Evolutionary conservation across 1,284 basidiomycete genomes (phyloP), one percentile per base, ranked within the genome.

Genomic region (Stygiomarasmius scandens): DNA sequence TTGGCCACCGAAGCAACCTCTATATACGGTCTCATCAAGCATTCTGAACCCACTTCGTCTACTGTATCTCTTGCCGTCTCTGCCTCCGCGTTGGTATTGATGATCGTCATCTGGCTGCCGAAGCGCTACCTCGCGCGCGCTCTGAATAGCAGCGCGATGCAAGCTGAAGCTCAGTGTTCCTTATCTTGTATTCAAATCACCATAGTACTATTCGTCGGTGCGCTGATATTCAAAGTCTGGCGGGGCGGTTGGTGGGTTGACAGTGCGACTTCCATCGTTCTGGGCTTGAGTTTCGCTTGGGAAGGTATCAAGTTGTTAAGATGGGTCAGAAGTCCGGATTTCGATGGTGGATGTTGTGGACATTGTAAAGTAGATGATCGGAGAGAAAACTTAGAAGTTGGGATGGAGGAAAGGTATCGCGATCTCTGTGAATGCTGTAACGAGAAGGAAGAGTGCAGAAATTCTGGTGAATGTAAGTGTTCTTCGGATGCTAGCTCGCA

Each of bases 231-330:
- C 50, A 65, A 70, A 10, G 60, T 74, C 2, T 77, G 78, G 78
- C 54, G 61, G 0, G 72, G 73, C 12, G 78, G 79, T 0, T 81
- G 78, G 79, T 80, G 79, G 78, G 67, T 79, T 3, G 79, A 80
- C 56, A 63, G 72, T 8, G 71, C 72, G 12, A 78, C 79, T 1
- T 69, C 76, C 0, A 67, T 80, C 22, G 54, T 72, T 6, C 67
- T 80, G 16, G 73, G 71, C 4, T 3, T 76, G 4, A 55, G 80
- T 49, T 81, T 80, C 53, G 75, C 70, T 3, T 74, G 74, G 70
- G 76, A 79, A 49, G 76, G 77, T 2, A 34, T 65, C 54, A 77
- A 78, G 64, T 75, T 76, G 73, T 51, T 73, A 19, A 61, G 67
- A 47, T 78, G 76, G 75, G 76, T 72, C 8, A 59, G 63, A 25